Evolutionary conservation across 2,329 filamentous ascomycete species (phyloP), one percentile per base, ranked within the genome.

Genomic region (Alternaria consortialis): DNA sequence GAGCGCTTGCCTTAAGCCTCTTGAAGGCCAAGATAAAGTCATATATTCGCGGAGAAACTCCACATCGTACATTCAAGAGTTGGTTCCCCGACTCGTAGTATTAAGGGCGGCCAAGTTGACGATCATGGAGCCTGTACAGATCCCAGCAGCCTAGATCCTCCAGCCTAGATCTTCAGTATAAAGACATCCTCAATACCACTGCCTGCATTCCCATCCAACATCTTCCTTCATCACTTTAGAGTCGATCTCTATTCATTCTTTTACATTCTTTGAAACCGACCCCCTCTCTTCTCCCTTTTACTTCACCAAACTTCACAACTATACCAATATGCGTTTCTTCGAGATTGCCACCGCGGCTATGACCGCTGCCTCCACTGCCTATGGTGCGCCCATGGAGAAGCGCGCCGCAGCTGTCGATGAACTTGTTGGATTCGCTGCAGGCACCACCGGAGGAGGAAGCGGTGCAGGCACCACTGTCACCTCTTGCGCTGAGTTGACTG

Each of bases 381-480:
- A 64, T 32, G 69, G 61, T 25, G 63, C 62, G 23, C 71, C 70
- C 12, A 48, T 75, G 48, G 63, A 72, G 56, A 66, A 67, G 44
- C 70, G 72, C 32, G 74, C 74, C 43, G 72, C 73, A 40, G 56
- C 67, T 15, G 70, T 73, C 25, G 66, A 76, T 50, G 68, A 76
- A 47, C 71, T 76, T 23, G 74, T 77, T 43, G 84, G 84, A 29
- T 85, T 82, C 67, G 83, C 80, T 55, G 83, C 81, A 39, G 82
- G 84, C 53, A 87, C 85, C 4, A 87, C 81, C 5, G 86, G 86
- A 54, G 86, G 86, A 53, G 77, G 80, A 25, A 84, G 82, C n/a
- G 86, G 85, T 50, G 79, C 83, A 2, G 85, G 85, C 9, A 84
- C 83, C 31, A 87, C 85, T 9, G 86, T 88, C 55, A 82, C 82